These are phyloP conservation scores for Musa beccarii DNA, from an alignment of 176 grass and related monocot genomes.

Conservation along the genomic window DNA sequence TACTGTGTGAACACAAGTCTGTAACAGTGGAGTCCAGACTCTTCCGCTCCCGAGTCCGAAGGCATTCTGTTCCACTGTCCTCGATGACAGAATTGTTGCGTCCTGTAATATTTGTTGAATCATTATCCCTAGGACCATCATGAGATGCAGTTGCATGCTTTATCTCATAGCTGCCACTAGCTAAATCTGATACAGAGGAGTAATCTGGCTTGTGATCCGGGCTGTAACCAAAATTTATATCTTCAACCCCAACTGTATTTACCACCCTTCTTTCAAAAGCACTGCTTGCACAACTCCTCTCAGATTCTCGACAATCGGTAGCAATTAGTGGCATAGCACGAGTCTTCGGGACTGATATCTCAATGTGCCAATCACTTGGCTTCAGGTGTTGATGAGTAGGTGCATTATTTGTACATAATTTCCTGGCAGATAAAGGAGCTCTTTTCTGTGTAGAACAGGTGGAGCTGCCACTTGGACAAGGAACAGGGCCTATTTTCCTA, in stretches of 20 bases:
- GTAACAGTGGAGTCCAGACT: slow-evolving; percentile 60
- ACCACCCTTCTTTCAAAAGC: slow-evolving; percentile 35
- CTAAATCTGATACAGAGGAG: slow-evolving; percentile 63
- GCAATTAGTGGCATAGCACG: slow-evolving; percentile 27
- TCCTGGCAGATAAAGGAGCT: slow-evolving; percentile 64
- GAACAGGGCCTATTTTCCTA: slow-evolving; percentile 49
- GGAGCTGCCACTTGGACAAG: slow-evolving; percentile 54
- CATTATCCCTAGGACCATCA: slow-evolving; percentile 34
- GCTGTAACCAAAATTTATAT: slow-evolving; percentile 46
- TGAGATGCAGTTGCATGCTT: slow-evolving; percentile 49
- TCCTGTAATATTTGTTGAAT: slow-evolving; percentile 29
- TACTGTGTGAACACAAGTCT: slow-evolving; percentile 43
- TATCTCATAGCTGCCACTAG: slow-evolving; percentile 68
- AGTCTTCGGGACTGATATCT: slow-evolving; percentile 80
- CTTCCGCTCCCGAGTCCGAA: slow-evolving; percentile 33
- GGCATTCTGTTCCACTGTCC: slow-evolving; percentile 8
- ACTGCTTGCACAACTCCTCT: slow-evolving; percentile 25
- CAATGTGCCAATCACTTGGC: slow-evolving; percentile 62
- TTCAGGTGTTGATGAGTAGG: slow-evolving; percentile 41
- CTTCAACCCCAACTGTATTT: slow-evolving; percentile 26
- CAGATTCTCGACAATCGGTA: slow-evolving; percentile 29
- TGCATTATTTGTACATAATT: slow-evolving; percentile 36
- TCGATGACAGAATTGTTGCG: not conserved
- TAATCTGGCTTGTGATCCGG: slow-evolving; percentile 57
- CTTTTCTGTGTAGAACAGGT: slow-evolving; percentile 51